These are phyloP conservation scores for Diversispora eburnea DNA, from an alignment of 192 early-diverging fungal genomes.

Conservation along the genomic window DNA sequence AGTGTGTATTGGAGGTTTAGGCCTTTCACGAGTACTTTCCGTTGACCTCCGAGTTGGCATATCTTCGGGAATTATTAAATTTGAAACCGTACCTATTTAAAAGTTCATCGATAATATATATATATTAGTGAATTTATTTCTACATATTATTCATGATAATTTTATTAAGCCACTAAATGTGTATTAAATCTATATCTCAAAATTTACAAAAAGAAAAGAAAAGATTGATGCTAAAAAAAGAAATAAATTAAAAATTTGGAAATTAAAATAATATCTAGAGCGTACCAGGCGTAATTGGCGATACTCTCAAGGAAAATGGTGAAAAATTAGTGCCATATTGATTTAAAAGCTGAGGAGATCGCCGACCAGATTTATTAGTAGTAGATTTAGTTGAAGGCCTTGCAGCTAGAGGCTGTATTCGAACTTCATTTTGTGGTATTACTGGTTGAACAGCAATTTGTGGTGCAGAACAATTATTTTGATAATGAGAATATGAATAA, in stretches of 20 bases:
- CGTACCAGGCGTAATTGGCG: neutral
- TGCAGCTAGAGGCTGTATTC: neutral
- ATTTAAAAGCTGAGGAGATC: neutral
- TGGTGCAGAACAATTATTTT: neutral
- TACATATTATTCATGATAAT: conserved; percentile 3
- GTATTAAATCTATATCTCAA: neutral
- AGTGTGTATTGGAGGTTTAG: neutral
- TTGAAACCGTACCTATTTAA: conserved; percentile 16
- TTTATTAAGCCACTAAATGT: neutral
- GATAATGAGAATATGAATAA: neutral
- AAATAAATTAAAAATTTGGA: neutral
- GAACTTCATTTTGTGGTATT: neutral
- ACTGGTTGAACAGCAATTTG: conserved; percentile 2
- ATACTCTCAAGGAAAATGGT: neutral
- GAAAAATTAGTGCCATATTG: neutral
- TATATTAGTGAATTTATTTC: conserved; percentile 7
- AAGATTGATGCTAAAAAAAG: neutral
- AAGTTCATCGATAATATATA: conserved; percentile 18
- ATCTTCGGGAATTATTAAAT: conserved; percentile 14
- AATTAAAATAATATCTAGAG: neutral
- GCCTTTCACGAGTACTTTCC: conserved; percentile 37
- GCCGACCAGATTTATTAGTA: neutral
- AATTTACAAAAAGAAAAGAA: neutral
- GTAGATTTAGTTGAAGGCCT: neutral
- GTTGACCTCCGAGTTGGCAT: conserved; percentile 16